Base-by-base conservation (phyloP, 768 basidiomycete genomes). In the Termitomyces sp. region DNA sequence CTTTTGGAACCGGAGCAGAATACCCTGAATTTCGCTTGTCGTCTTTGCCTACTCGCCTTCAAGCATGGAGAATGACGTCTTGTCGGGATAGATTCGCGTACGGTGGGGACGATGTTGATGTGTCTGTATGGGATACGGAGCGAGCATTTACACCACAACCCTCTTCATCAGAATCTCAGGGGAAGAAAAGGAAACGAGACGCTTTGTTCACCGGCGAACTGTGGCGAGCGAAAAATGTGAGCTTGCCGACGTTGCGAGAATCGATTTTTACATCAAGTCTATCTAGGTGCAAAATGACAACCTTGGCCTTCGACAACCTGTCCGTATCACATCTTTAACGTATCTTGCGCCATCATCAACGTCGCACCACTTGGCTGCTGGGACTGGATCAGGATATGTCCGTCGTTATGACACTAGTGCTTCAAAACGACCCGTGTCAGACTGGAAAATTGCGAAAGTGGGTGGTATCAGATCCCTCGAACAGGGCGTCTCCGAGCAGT, bases 211-310 rank as follows among this genome's bases (percentile, higher is more conserved):
- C 85, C 0, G 88, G 82, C 0, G 92, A 94, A 73, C 64, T 87
- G 4, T 94, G 92, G 92, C 76, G 92, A 56, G 91, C 91, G 10
- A 88, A 87, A 69, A 94, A 94, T 68, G 88, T 90, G 56, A 37
- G 76, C 64, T 27, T 44, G n/a, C 0, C n/a, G n/a, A 18, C 5
- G 3, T 34, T 12, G 3, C 3, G 10, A 36, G 42, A 24, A 18
- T 47, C 26, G 27, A 18, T 32, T 13, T 49, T 24, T 42, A 48
- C 29, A 29, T 31, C 5, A 27, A 48, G 44, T 13, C 48, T 29
- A 13, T 48, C 16, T 46, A 90, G 88, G 69, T 87, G 5, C 79
- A 84, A n/a, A 88, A 92, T 62, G 92, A 94, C 64, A 68, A 73
- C 46, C 77, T 94, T 5, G 82, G 81, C 48, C 79, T 94, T 16